These are phyloP conservation scores for Cryoendolithus antarcticus DNA, from an alignment of 2,329 filamentous ascomycete genomes.

Conservation along the genomic window DNA sequence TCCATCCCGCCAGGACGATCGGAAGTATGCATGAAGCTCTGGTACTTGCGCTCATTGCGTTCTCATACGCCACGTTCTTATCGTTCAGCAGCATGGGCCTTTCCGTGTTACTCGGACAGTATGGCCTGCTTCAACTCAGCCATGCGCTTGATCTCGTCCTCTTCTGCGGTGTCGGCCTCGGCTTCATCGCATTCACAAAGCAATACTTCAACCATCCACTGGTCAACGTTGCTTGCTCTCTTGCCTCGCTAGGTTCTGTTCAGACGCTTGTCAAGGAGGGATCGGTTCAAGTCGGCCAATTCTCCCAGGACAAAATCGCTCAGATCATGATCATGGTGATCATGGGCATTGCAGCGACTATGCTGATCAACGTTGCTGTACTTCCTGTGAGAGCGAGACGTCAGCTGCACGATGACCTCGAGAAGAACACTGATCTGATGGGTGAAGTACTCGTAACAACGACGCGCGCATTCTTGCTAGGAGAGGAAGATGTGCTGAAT, in stretches of 20 bases:
- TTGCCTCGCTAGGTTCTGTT: slow-evolving; percentile 80
- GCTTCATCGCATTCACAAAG: slow-evolving; percentile 52
- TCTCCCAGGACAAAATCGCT: slow-evolving; percentile 68
- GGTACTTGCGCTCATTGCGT: slow-evolving; percentile 62
- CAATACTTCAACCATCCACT: slow-evolving; percentile 26
- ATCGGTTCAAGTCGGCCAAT: slow-evolving; percentile 67
- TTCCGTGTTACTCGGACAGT: slow-evolving; percentile 61
- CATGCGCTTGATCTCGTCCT: slow-evolving; percentile 69
- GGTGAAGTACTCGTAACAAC: slow-evolving; percentile 73
- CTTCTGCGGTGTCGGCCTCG: slow-evolving; percentile 76
- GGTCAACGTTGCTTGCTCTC: slow-evolving; percentile 54
- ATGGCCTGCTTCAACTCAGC: slow-evolving; percentile 56
- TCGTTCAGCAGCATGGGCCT: slow-evolving; percentile 81
- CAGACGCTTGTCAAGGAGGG: slow-evolving; percentile 86
- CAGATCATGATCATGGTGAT: slow-evolving; percentile 74
- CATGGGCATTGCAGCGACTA: slow-evolving; percentile 61
- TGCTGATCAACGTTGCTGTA: slow-evolving; percentile 63
- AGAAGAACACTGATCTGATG: slow-evolving; percentile 60
- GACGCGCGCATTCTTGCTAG: slow-evolving; percentile 70
- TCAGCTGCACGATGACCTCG: slow-evolving; percentile 61
- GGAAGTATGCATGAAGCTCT: slow-evolving; percentile 85
- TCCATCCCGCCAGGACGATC: slow-evolving; percentile 74
- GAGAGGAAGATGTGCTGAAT: slow-evolving; percentile 61
- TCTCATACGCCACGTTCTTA: slow-evolving; percentile 64
- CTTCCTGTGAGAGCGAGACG: slow-evolving; percentile 67